These are phyloP conservation scores for Pseudopediastrum boryanum DNA, from an alignment of 139 green algal species.

Conservation along the genomic window DNA sequence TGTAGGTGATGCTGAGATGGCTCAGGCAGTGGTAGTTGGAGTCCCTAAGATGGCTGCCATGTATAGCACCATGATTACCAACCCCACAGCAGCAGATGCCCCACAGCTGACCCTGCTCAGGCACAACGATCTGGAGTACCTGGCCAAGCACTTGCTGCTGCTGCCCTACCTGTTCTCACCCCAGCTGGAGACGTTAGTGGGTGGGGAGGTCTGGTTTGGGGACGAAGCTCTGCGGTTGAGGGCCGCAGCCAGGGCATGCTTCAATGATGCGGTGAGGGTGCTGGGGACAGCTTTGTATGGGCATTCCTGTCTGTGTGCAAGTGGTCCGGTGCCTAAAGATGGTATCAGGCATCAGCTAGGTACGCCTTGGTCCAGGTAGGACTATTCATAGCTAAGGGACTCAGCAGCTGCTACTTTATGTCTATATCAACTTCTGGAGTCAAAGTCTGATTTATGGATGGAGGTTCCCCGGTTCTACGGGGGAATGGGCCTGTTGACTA, in stretches of 20 bases:
- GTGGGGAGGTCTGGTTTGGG: slow-evolving; percentile 19
- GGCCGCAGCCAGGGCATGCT: neutral
- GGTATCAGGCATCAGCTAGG: too few species aligned
- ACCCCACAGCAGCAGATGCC: slow-evolving; percentile 21
- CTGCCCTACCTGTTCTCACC: slow-evolving; percentile 25
- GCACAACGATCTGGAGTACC: slow-evolving; percentile 38
- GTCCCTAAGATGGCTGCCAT: slow-evolving; percentile 37
- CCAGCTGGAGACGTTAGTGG: slow-evolving; percentile 17
- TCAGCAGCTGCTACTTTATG: too few species aligned
- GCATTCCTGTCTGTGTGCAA: too few species aligned
- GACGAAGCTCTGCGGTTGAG: slow-evolving; percentile 27
- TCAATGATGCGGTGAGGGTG: slow-evolving; percentile 14
- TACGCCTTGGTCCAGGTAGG: too few species aligned
- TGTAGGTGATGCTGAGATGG: slow-evolving; percentile 27
- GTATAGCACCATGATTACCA: slow-evolving; percentile 22
- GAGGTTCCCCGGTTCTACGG: too few species aligned
- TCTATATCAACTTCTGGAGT: too few species aligned
- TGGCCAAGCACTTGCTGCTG: slow-evolving; percentile 34
- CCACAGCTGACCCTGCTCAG: slow-evolving; percentile 21
- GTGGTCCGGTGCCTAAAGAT: too few species aligned
- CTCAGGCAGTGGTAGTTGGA: slow-evolving; percentile 11
- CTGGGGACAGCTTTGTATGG: too few species aligned
- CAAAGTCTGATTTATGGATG: too few species aligned
- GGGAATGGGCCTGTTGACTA: too few species aligned
- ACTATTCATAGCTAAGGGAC: too few species aligned